These are phyloP conservation scores for Hypomontagnella monticulosa DNA, from an alignment of 495 filamentous ascomycete species.

Conservation along the genomic window DNA sequence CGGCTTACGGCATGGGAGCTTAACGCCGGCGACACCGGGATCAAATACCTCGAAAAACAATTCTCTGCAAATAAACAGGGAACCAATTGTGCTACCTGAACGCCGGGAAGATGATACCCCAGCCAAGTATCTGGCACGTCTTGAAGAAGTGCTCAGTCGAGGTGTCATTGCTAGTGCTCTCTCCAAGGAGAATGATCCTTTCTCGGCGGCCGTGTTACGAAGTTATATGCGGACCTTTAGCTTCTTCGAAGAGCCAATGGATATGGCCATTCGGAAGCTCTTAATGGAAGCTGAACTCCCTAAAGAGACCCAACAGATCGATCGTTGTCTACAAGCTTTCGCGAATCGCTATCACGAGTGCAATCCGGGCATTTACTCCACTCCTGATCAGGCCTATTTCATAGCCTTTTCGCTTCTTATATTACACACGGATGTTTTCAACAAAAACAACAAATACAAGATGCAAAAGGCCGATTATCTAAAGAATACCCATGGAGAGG, in stretches of 20 bases:
- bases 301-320: constrained; percentile 98
- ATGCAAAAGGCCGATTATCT: constrained; percentile 98
- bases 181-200: constrained; percentile 83
- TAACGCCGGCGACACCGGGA: constrained; percentile 71
- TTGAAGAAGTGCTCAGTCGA: constrained; percentile 80
- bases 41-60: constrained; percentile 75
- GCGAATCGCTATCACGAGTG: constrained; percentile 98
- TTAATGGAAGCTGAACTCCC: constrained; percentile 97
- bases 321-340: constrained; percentile 91
- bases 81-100: constrained; percentile 75
- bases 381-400: constrained; percentile 95
- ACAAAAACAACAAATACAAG: constrained; percentile 99
- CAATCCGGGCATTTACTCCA: constrained; percentile 93
- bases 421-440: constrained; percentile 97
- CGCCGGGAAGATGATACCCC: constrained; percentile 90
- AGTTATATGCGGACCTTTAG: constrained; percentile 95
- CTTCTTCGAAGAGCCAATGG: constrained; percentile 95
- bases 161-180: constrained; percentile 83
- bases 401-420: constrained; percentile 97
- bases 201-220: constrained; percentile 81
- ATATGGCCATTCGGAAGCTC: constrained; percentile 95
- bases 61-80: constrained; percentile 70
- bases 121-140: constrained; percentile 82
- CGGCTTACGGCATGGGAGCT: constrained; percentile 66
- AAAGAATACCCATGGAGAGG: constrained; percentile 90